phyloP scores from a whole-genome alignment of 306 rosid species.

The Lagenaria siceraria region DNA sequence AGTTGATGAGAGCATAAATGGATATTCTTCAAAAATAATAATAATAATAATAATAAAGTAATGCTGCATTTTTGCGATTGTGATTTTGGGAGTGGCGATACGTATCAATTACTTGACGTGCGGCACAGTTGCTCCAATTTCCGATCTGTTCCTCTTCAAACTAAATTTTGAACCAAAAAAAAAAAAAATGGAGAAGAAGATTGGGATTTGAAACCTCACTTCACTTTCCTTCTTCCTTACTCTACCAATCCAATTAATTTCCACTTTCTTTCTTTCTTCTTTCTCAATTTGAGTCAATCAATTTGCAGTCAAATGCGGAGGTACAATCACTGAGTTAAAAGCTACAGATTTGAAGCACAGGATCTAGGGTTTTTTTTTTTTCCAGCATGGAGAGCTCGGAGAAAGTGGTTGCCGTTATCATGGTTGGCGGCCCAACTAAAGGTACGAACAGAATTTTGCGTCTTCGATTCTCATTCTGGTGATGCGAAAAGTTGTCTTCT shows the following conservation, averaged over 20 bases:
- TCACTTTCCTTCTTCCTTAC: not conserved
- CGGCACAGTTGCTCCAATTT: not conserved
- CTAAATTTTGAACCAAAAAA: not conserved
- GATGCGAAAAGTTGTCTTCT: not conserved
- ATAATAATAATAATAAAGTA: too few species aligned
- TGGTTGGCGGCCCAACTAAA: slow-evolving; percentile 99
- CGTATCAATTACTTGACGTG: not conserved
- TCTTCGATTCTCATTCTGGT: not conserved
- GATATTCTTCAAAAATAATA: too few species aligned
- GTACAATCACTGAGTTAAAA: not conserved
- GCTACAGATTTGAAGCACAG: not conserved
- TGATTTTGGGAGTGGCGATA: too few species aligned
- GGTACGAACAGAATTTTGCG: slow-evolving; percentile 33
- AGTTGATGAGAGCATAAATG: too few species aligned
- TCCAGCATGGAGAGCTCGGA: slow-evolving; percentile 54
- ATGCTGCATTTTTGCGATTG: too few species aligned
- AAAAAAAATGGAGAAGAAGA: not conserved
- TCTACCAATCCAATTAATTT: not conserved
- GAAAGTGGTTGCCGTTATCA: slow-evolving; percentile 91
- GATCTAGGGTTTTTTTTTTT: not conserved
- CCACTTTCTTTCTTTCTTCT: too few species aligned
- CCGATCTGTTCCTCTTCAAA: not conserved
- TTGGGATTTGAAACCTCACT: not conserved
- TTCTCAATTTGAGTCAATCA: not conserved
- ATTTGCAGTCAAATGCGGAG: not conserved